Evolutionary conservation across 139 green algal species (phyloP).

Genomic region (Picochlorum sp.): DNA sequence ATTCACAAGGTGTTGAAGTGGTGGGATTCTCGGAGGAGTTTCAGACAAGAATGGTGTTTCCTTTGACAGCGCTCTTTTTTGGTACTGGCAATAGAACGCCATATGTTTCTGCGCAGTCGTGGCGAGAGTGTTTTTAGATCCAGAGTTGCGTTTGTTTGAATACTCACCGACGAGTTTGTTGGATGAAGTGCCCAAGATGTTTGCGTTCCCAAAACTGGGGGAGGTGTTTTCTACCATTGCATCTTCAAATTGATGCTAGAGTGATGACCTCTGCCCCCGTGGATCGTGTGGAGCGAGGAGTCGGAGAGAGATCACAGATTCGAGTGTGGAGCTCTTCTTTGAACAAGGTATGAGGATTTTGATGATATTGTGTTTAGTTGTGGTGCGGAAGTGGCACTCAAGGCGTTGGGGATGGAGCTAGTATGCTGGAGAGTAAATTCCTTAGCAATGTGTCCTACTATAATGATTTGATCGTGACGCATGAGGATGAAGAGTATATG

Average conservation of each 20-base stretch:
- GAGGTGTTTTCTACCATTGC: background rate
- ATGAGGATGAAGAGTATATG: constrained; percentile 63
- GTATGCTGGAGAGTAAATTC: constrained; percentile 41
- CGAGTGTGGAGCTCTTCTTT: background rate
- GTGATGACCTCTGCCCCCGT: constrained; percentile 2
- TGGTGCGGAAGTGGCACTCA: constrained; percentile 41
- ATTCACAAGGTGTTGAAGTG: constrained; percentile 43
- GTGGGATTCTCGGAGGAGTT: constrained; percentile 50
- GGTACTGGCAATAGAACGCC: constrained; percentile 64
- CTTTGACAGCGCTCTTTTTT: constrained; percentile 67
- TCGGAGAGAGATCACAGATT: background rate
- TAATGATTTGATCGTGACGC: constrained; percentile 58
- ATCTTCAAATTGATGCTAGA: background rate
- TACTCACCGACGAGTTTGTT: constrained; percentile 53
- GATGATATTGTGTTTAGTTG: constrained; percentile 60
- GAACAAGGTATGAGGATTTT: constrained; percentile 22
- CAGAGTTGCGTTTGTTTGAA: constrained; percentile 34
- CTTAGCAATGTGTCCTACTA: constrained; percentile 55
- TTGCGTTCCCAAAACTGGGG: constrained; percentile 57
- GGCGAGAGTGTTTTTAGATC: constrained; percentile 59
- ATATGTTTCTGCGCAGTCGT: constrained; percentile 49
- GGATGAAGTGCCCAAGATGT: constrained; percentile 47
- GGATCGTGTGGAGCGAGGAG: constrained; percentile 6
- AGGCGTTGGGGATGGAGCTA: constrained; percentile 25
- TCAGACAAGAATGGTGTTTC: constrained; percentile 56